Evolutionary conservation across 495 filamentous ascomycete genomes (phyloP).

Genomic region (Eremomyces bilateralis): DNA sequence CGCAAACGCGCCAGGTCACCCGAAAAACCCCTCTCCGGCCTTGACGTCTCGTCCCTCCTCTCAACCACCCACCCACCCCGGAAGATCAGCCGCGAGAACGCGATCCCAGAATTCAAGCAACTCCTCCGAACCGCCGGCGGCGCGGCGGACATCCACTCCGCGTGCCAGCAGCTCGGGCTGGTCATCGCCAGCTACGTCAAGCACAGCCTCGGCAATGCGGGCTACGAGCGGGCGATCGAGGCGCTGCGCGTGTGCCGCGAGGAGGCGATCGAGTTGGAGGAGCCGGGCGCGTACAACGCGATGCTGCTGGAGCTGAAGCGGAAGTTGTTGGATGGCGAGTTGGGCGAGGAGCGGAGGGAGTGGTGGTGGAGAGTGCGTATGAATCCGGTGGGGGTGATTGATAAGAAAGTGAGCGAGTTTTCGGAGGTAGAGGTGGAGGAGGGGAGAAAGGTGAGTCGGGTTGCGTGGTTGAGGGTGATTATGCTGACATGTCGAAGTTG

Average conservation of each 20-base stretch:
- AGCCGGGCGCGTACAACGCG: conserved; percentile 56
- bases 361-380: conserved; percentile 59
- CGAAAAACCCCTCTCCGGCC: conserved; percentile 72
- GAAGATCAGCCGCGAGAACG: conserved; percentile 58
- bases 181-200: conserved; percentile 49
- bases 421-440: conserved; percentile 46
- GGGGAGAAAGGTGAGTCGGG: conserved; percentile 26
- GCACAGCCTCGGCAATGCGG: conserved; percentile 49
- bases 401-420: conserved; percentile 31
- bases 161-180: conserved; percentile 43
- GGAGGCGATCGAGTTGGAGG: conserved; percentile 53
- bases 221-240: conserved; percentile 57
- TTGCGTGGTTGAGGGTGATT: too few relatives aligned
- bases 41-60: conserved; percentile 67
- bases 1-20: conserved; percentile 44
- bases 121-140: conserved; percentile 30
- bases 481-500: too few relatives aligned
- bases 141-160: not conserved
- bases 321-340: conserved; percentile 41
- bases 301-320: conserved; percentile 50
- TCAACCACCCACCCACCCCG: conserved; percentile 25
- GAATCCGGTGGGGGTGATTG: conserved; percentile 51
- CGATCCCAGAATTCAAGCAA: conserved; percentile 85
- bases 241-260: conserved; percentile 56
- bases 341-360: conserved; percentile 65